Conservation (phyloP, 768 basidiomycete genomes). For the Leccinum variicolor region DNA sequence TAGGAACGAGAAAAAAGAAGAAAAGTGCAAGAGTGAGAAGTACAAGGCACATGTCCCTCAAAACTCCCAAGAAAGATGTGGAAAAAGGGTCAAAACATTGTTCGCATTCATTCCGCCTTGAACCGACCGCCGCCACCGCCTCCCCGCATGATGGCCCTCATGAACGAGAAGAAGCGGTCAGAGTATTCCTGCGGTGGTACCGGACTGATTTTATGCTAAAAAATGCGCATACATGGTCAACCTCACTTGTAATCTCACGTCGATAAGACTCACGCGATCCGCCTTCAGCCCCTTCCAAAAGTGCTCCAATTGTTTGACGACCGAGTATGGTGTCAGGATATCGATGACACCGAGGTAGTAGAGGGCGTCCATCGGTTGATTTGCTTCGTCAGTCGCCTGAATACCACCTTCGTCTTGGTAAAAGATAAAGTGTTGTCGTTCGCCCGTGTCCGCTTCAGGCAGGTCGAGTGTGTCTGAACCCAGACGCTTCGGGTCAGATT, state of each 20-base stretch:
- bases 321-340: constrained; percentile 86
- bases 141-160: constrained; percentile 82
- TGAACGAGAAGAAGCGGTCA: constrained; percentile 82
- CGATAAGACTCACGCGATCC: constrained; percentile 62
- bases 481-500: constrained; percentile 74
- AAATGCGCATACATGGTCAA: constrained; percentile 1
- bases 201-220: constrained; percentile 91
- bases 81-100: background rate
- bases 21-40: background rate
- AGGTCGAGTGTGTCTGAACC: constrained; percentile 49
- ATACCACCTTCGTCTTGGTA: constrained; percentile 97
- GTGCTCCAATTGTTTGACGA: constrained; percentile 78
- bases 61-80: constrained; percentile 3
- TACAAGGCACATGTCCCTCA: constrained; percentile 6
- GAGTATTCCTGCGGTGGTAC: constrained; percentile 87
- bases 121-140: constrained; percentile 62
- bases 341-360: constrained; percentile 98
- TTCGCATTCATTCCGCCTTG: constrained; percentile 37
- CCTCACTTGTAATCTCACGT: background rate
- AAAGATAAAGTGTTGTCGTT: constrained; percentile 74
- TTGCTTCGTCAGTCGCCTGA: constrained; percentile 83
- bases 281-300: constrained; percentile 89
- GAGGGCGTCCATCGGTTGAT: constrained; percentile 68
- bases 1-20: background rate
- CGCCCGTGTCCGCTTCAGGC: constrained; percentile 60